phyloP scores from a whole-genome alignment of 768 basidiomycete genomes.

The Termitomyces sp. region DNA sequence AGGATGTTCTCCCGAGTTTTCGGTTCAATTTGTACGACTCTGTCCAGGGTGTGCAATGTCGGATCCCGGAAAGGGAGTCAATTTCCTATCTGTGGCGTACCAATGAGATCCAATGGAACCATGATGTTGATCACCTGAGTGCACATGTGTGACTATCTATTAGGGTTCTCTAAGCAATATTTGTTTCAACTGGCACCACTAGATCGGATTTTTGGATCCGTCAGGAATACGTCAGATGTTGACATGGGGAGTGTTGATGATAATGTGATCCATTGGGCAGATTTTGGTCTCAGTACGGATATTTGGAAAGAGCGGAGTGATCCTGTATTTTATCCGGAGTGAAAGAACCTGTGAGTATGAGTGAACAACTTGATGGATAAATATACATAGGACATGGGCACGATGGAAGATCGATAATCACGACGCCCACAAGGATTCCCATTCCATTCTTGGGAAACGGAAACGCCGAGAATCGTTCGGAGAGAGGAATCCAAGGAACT shows the following conservation, averaged over 20 bases:
- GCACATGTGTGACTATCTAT: not conserved
- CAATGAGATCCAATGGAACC: conserved; percentile 6
- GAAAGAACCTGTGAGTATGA: conserved; percentile 3
- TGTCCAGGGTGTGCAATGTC: no score
- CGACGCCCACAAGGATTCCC: no score
- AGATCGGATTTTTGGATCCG: not conserved
- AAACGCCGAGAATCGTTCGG: conserved; percentile 4
- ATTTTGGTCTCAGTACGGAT: not conserved
- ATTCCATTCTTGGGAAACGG: no score
- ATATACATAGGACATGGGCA: not conserved
- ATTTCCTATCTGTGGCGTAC: conserved; percentile 15
- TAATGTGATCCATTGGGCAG: conserved; percentile 6
- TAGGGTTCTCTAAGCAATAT: not conserved
- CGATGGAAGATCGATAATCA: no score
- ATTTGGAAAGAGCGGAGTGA: not conserved
- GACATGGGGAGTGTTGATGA: conserved; percentile 5
- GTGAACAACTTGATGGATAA: not conserved
- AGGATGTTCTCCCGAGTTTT: not conserved
- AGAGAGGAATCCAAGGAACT: not conserved
- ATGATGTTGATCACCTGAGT: conserved; percentile 6
- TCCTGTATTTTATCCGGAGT: conserved; percentile 6
- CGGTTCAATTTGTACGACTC: not conserved
- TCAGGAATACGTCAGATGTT: conserved; percentile 10
- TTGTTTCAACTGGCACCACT: not conserved
- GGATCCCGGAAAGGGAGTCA: not conserved